Conservation (phyloP, 106 monocot genomes). For the Dioscorea alata region DNA sequence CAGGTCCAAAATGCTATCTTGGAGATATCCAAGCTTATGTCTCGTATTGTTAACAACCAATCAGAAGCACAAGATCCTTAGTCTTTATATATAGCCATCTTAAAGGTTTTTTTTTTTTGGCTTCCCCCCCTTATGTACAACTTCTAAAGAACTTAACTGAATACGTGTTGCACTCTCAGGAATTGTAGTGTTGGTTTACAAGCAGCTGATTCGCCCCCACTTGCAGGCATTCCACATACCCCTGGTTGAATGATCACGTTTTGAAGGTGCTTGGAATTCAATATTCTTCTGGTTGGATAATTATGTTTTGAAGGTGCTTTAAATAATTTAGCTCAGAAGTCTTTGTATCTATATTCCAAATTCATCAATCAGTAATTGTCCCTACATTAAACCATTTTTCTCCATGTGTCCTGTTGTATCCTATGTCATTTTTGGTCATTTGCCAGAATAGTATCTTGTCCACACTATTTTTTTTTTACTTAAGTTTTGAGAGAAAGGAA, state of each 20-base stretch:
- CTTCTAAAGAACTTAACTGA: not conserved
- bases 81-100: not conserved
- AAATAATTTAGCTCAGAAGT: not conserved
- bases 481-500: no score
- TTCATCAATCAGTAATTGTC: no score
- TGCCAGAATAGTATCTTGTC: no score
- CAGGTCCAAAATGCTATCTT: constrained; percentile 45
- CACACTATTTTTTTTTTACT: no score
- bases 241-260: not conserved
- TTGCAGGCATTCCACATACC: constrained; percentile 8
- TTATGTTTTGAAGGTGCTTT: not conserved
- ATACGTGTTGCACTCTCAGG: constrained; percentile 9
- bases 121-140: not conserved
- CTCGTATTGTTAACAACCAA: constrained; percentile 23
- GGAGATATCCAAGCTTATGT: constrained; percentile 50
- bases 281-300: not conserved
- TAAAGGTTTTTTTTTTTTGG: constrained; percentile 1
- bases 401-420: no score
- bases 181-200: constrained; percentile 8
- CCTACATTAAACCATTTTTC: no score
- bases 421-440: no score
- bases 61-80: constrained; percentile 22
- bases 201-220: constrained; percentile 1
- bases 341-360: not conserved
- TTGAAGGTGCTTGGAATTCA: constrained; percentile 1